Evolutionary conservation across 2,329 filamentous ascomycete genomes (phyloP).

Genomic region (Trichoderma cornu-damae): DNA sequence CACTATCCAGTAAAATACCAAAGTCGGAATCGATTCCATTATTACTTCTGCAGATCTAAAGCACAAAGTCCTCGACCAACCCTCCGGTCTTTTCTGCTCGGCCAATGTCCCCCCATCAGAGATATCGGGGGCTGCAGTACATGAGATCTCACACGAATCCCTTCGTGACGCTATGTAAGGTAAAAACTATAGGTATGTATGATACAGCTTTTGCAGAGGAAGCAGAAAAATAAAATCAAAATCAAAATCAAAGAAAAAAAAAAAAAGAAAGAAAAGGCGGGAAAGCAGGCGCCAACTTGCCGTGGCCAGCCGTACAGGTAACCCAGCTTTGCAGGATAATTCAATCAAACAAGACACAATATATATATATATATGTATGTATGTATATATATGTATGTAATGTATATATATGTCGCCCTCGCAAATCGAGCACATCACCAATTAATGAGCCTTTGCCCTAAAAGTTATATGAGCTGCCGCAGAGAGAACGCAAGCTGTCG

Average conservation of each 20-base stretch:
- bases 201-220: constrained; percentile 9
- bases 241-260: neutral
- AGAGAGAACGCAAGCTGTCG: neutral
- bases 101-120: neutral
- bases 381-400: too few relatives aligned
- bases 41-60: neutral
- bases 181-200: constrained; percentile 2
- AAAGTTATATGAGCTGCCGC: neutral
- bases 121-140: neutral
- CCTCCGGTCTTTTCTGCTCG: neutral
- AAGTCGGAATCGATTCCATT: neutral
- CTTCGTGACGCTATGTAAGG: constrained; percentile 8
- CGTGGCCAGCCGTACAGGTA: neutral
- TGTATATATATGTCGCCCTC: neutral
- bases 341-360: neutral
- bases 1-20: neutral
- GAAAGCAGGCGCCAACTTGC: neutral
- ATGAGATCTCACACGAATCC: neutral
- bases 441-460: neutral
- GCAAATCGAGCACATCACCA: neutral
- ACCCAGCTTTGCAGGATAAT: neutral
- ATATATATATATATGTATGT: neutral
- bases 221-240: neutral
- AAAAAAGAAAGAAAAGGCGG: neutral
- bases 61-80: neutral